Base-by-base conservation (phyloP, 345 rosid genomes). In the Erucastrum elatum region DNA sequence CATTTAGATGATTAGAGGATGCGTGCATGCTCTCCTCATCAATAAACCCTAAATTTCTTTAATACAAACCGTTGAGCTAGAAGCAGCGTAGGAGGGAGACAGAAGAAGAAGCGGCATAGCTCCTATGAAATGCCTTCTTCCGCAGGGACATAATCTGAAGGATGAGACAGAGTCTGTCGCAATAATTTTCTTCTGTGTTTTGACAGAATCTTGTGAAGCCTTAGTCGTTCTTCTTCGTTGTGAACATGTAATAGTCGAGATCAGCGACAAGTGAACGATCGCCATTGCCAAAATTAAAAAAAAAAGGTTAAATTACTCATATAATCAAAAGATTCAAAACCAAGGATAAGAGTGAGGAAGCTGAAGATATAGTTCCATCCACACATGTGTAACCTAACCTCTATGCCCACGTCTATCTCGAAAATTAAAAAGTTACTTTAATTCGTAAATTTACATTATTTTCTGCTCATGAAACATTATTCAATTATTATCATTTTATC, bases 121-220 rank as follows among this genome's bases (percentile, higher is more conserved):
- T 82, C 76, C 73, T 27, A 87, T 39, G 15, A 88, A 86, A 70
- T 82, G 91, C 25, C 88, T 85, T 77, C 90, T 87, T 56, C 90
- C 84, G 39, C 91, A 88, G 2, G 78, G 70, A 79, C 88, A 86
- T 26, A 64, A 68, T 21, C 77, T 82, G 79, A 53, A 56, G 17
- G 71, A 74, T 2, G 75, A 75, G 46, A 34, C 64, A 62, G 41
- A 55, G 2, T 44, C 70, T 68, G 46, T 79, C 13, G 21, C 6
- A 2, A 44, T 37, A 63, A 26, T 46, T 63, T 62, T 64, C 58
- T 65, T 63, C 16, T 15, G 75, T 64, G 68, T 37, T 77, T 62
- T 77, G 61, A 21, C 6, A 30, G 78, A 59, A 66, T 64, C 41
- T 79, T 5, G 65, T 1, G 34, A 68, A 51, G 70, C 46, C 25